These are phyloP conservation scores for Boehmeria nivea DNA, from an alignment of 306 rosid species.

Conservation along the genomic window DNA sequence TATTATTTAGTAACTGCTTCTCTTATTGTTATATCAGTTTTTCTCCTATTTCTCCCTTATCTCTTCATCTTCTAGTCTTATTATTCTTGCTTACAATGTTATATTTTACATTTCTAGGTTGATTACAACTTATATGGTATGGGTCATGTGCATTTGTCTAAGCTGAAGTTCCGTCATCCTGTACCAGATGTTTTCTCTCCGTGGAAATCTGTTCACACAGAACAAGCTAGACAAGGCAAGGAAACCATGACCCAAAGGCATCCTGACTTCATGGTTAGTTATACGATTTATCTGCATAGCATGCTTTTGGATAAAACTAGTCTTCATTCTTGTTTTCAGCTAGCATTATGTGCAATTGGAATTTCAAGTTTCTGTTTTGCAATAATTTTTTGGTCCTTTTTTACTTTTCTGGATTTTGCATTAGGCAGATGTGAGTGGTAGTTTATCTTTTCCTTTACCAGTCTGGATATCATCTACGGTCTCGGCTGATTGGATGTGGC, in stretches of 20 bases:
- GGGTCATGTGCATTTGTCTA: conserved; percentile 76
- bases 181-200: conserved; percentile 40
- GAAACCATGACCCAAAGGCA: conserved; percentile 34
- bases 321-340: neutral
- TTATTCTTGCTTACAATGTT: conserved; percentile 1
- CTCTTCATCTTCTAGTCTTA: neutral
- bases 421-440: conserved; percentile 52
- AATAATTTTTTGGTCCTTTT: conserved; percentile 15
- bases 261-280: conserved; percentile 28
- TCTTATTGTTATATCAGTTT: neutral
- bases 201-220: conserved; percentile 28
- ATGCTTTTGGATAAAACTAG: conserved; percentile 3
- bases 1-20: neutral
- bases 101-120: conserved; percentile 20
- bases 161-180: conserved; percentile 76
- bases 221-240: conserved; percentile 27
- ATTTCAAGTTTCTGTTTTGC: neutral
- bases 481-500: conserved; percentile 64
- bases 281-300: conserved; percentile 5
- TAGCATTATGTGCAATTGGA: neutral
- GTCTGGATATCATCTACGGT: conserved; percentile 59
- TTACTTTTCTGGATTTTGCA: conserved; percentile 27
- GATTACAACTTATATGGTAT: conserved; percentile 73
- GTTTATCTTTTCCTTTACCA: conserved; percentile 35
- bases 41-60: neutral